Evolutionary conservation across 257 asterid species (phyloP).

Genomic region (Solanum peruvianum): DNA sequence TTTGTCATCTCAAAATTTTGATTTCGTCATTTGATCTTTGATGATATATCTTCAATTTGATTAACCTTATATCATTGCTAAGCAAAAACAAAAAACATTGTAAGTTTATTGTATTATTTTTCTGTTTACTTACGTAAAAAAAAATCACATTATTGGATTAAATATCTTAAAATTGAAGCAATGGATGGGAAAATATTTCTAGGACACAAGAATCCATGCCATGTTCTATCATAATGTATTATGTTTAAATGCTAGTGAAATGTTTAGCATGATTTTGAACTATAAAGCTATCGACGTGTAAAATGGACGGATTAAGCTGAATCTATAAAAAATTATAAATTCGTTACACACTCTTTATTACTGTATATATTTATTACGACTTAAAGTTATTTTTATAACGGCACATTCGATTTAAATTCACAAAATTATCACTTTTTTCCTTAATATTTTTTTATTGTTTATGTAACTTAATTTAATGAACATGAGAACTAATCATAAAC

Average conservation of each 20-base stretch:
- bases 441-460: neutral
- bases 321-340: too few relatives aligned
- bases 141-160: neutral
- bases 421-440: neutral
- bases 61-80: neutral
- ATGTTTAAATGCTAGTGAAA: neutral
- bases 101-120: neutral
- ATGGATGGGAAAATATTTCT: neutral
- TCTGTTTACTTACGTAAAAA: neutral
- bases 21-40: neutral
- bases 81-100: neutral
- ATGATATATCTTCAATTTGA: neutral
- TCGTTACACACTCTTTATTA: too few relatives aligned
- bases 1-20: neutral
- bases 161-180: neutral
- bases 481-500: neutral
- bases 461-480: neutral
- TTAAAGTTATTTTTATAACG: too few relatives aligned
- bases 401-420: neutral
- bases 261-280: neutral
- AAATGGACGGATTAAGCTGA: neutral
- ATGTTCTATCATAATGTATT: neutral
- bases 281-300: neutral
- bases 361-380: too few relatives aligned
- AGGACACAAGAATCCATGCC: neutral